Conservation (phyloP, 257 asterid genomes). For the Solanum neorickii region DNA sequence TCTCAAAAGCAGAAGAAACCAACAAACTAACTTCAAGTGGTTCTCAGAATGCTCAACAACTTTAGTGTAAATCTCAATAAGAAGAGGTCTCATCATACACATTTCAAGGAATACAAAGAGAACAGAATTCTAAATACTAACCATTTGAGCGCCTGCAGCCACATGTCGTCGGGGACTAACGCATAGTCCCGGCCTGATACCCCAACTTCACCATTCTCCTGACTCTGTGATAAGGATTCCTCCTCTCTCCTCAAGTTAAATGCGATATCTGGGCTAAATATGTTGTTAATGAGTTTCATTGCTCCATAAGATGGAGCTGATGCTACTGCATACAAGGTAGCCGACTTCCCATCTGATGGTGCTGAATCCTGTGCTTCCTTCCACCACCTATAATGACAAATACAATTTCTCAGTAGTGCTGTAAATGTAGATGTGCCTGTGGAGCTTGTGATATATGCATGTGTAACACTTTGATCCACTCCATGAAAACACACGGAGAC, state of each 20-base stretch:
- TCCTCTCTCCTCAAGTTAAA: slow-evolving; percentile 73
- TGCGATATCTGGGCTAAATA: slow-evolving; percentile 69
- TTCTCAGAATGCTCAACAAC: not conserved
- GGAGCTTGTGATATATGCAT: not conserved
- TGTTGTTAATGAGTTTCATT: slow-evolving; percentile 71
- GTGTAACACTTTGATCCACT: not conserved
- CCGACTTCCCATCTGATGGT: slow-evolving; percentile 35
- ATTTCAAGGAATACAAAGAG: not conserved
- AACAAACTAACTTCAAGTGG: not conserved
- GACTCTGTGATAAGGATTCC: slow-evolving; percentile 23
- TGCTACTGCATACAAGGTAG: slow-evolving; percentile 58
- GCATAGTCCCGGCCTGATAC: slow-evolving; percentile 77
- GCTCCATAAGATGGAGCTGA: slow-evolving; percentile 62
- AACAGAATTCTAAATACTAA: not conserved
- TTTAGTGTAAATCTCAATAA: not conserved
- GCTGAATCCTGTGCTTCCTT: slow-evolving; percentile 75
- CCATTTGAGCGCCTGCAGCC: slow-evolving; percentile 93
- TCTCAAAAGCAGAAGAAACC: not conserved
- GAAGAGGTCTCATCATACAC: not conserved
- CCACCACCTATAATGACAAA: slow-evolving; percentile 72
- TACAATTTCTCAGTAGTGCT: not conserved
- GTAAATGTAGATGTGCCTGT: not conserved
- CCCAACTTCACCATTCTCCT: slow-evolving; percentile 56
- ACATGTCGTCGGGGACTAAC: slow-evolving; percentile 68
- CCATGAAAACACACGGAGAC: not conserved